Evolutionary conservation across 2,329 filamentous ascomycete species (phyloP).

Genomic region (Pseudogymnoascus sp.): DNA sequence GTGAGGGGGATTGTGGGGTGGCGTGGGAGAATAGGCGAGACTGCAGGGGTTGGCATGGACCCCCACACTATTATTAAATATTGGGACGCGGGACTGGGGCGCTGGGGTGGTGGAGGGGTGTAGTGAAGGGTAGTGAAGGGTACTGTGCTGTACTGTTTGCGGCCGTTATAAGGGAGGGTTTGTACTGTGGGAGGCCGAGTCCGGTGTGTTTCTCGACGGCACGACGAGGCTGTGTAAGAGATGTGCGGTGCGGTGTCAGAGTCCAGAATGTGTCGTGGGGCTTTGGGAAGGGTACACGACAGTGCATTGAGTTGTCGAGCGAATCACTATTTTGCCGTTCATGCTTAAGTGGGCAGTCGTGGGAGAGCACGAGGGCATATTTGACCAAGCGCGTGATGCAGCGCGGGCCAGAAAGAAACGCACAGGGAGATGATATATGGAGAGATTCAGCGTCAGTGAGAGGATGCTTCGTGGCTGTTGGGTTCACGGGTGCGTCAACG

Average conservation of each 20-base stretch:
- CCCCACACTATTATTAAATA: conserved; percentile 8
- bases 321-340: conserved; percentile 1
- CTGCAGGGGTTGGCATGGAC: background rate
- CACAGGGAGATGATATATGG: background rate
- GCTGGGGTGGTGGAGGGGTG: background rate
- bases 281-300: background rate
- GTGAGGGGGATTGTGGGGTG: background rate
- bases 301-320: background rate
- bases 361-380: background rate
- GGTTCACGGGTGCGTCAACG: background rate
- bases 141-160: background rate
- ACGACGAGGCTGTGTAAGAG: background rate
- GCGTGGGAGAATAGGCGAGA: background rate
- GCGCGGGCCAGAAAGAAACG: background rate
- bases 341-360: background rate
- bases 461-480: background rate
- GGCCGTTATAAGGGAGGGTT: background rate
- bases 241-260: background rate
- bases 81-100: conserved; percentile 6
- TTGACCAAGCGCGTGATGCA: background rate
- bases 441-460: background rate
- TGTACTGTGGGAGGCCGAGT: background rate
- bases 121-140: background rate
- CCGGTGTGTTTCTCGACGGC: background rate
- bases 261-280: conserved; percentile 1